Evolutionary conservation across 805 yeast genomes (phyloP).

Genomic region (Ascoidea rubescens): DNA sequence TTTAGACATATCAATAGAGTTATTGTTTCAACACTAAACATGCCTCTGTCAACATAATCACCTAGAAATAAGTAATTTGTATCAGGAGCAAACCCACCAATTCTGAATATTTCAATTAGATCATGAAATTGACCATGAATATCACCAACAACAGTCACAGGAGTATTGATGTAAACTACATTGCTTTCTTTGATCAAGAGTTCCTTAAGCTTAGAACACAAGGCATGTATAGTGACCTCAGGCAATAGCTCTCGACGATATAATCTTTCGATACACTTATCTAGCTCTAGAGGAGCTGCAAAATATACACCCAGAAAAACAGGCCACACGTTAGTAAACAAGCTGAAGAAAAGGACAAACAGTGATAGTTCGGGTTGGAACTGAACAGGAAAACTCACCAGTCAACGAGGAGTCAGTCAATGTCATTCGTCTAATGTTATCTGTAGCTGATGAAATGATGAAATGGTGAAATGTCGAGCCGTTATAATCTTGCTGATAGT

Average conservation of each 20-base stretch:
- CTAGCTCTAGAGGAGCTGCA: conserved; percentile 29
- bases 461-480: no score
- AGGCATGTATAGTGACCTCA: conserved; percentile 52
- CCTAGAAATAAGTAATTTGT: conserved; percentile 90
- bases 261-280: conserved; percentile 54
- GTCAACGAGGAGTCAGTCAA: no score
- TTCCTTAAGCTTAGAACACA: conserved; percentile 75
- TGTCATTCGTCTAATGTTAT: no score
- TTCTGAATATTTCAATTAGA: conserved; percentile 78
- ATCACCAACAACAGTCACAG: conserved; percentile 94
- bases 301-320: no score
- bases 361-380: no score
- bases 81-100: conserved; percentile 87
- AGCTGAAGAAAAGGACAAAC: no score
- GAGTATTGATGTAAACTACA: conserved; percentile 71
- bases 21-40: conserved; percentile 88
- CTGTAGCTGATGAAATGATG: background rate
- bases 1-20: conserved; percentile 69
- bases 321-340: no score
- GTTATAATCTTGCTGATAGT: no score
- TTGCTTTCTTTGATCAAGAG: conserved; percentile 70
- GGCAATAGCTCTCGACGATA: conserved; percentile 55
- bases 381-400: no score
- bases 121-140: conserved; percentile 97
- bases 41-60: conserved; percentile 93